Conservation (phyloP, 2,329 filamentous ascomycete genomes). For the Cercospora nicotianae region DNA sequence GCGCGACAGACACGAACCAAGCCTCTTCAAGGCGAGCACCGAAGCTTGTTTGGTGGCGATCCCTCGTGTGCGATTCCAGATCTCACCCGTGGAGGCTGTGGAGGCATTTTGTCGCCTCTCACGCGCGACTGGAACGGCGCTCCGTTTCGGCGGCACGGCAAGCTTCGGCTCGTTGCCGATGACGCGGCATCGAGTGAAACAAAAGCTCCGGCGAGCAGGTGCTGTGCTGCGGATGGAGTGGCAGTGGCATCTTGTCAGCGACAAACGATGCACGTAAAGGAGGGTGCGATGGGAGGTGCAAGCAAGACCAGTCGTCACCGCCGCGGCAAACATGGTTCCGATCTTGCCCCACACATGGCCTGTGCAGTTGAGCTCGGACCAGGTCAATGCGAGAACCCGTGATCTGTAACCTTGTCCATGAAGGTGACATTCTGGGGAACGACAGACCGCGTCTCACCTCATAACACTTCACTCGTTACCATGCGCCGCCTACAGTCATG, state of each 20-base stretch:
- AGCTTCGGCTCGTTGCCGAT: not conserved
- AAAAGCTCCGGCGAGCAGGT: not conserved
- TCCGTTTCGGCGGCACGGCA: not conserved
- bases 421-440: not conserved
- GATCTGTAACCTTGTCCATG: not conserved
- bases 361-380: not conserved
- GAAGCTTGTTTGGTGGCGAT: not conserved
- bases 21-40: constrained; percentile 2
- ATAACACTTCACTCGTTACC: not conserved
- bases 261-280: not conserved
- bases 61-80: not conserved
- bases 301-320: no score
- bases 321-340: no score
- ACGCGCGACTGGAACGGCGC: not conserved
- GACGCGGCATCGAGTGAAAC: not conserved
- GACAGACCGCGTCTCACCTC: not conserved
- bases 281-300: not conserved
- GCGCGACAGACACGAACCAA: not conserved
- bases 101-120: not conserved
- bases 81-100: not conserved
- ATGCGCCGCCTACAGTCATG: no score
- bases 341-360: no score
- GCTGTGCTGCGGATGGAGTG: not conserved
- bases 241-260: not conserved
- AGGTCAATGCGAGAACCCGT: not conserved